Evolutionary conservation across 345 rosid species (phyloP).

Genomic region (Firmiana major): DNA sequence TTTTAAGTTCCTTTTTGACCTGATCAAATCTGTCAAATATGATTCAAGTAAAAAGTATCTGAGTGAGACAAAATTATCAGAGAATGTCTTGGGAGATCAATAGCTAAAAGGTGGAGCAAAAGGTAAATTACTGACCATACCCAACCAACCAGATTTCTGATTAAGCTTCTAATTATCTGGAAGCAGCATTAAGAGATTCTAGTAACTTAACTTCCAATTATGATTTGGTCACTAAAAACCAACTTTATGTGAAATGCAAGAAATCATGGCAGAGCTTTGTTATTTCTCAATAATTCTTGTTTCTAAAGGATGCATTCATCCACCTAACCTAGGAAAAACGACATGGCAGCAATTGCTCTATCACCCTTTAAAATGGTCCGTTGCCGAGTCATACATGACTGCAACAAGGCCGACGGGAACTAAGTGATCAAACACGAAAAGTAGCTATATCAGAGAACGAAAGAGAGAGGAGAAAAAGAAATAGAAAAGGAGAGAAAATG

Average conservation of each 20-base stretch:
- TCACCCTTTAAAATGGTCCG: constrained; percentile 44
- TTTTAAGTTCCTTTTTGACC: neutral
- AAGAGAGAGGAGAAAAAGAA: neutral
- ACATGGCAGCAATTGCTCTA: constrained; percentile 42
- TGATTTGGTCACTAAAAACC: neutral
- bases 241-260: constrained; percentile 41
- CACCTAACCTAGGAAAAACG: constrained; percentile 61
- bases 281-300: constrained; percentile 32
- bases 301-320: constrained; percentile 43
- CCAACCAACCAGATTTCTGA: constrained; percentile 1
- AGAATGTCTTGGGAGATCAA: neutral
- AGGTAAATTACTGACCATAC: neutral
- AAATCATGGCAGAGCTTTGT: constrained; percentile 15
- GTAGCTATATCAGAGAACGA: neutral
- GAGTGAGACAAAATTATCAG: neutral
- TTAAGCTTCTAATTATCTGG: constrained; percentile 6
- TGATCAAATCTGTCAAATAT: neutral
- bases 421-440: constrained; percentile 9
- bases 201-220: neutral
- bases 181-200: neutral
- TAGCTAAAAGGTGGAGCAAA: neutral
- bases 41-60: neutral
- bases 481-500: constrained; percentile 27
- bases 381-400: constrained; percentile 32
- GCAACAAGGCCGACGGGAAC: constrained; percentile 3